Evolutionary conservation across 805 yeast species (phyloP), one percentile per base, ranked within the genome.

Genomic region (Metschnikowia orientalis): DNA sequence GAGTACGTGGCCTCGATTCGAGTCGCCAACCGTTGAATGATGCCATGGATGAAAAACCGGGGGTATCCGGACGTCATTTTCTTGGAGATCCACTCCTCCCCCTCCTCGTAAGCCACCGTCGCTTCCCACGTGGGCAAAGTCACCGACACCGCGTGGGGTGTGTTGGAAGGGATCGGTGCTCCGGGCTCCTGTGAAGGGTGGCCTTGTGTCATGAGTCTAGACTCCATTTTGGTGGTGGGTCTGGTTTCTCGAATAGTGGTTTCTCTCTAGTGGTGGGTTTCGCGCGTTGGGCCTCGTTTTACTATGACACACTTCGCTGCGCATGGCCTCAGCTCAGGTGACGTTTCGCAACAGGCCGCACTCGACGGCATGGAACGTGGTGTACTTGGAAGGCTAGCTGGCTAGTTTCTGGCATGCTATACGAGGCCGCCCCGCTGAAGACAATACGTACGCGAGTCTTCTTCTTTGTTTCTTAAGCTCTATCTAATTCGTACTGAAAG

Each of bases 81-180:
- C 28, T 66, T 60, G 11, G 81, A 79, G 4, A 88, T 86, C 82
- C 87, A 79, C 13, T 73, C 79, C 49, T 84, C 80, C 12, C 95
- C 95, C 56, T 85, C 92, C 54, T 88, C 96, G 51, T 92, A 92
- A 3, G 87, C 96, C 1, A 92, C 83, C 4, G 83, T 86, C 27
- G 95, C 87, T 30, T 77, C 82, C 98, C 97, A 92, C 0, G 95
- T 84, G 6, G 98, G 98, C 20, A 90, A 69, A 2, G 95, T 84
- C 28, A 90, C 97, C 8, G 95, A 85, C 2, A 90, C 95, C 0
- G 97, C 96, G 57, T 92, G 97, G 3, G 81, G 79, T 0, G 94
- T 81, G 54, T 86, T 80, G 39, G 84, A 81, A 3, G 98, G 97
- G 38, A 92, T 89, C 2, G 95, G 77, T 11, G 74, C 81, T 3